Conservation (phyloP, 1,284 basidiomycete species). For the Puccinia coronata region DNA sequence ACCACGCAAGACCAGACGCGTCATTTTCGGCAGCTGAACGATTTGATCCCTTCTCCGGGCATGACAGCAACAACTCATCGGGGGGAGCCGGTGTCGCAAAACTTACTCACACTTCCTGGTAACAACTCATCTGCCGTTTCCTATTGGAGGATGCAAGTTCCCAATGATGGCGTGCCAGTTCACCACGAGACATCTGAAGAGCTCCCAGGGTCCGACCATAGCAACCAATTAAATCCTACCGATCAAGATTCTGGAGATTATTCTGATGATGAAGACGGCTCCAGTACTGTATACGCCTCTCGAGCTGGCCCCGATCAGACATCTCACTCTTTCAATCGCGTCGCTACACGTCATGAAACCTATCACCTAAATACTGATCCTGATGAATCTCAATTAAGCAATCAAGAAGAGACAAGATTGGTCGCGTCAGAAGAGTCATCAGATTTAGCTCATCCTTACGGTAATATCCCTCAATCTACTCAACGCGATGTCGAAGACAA, state of each 20-base stretch:
- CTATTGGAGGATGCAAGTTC: not conserved
- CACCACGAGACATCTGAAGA: conserved; percentile 2
- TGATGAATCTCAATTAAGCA: not conserved
- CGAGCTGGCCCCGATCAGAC: not conserved
- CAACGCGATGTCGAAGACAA: not conserved
- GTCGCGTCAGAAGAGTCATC: not conserved
- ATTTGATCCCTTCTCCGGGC: not conserved
- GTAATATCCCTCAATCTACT: not conserved
- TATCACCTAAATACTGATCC: not conserved
- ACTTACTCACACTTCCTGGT: not conserved
- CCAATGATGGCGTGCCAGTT: not conserved
- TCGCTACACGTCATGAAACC: not conserved
- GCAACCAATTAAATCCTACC: not conserved
- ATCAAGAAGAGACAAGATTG: not conserved
- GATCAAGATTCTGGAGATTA: not conserved
- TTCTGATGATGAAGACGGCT: conserved; percentile 7
- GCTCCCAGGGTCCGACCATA: not conserved
- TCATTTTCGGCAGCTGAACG: not conserved
- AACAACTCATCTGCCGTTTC: not conserved
- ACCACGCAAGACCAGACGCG: conserved; percentile 2
- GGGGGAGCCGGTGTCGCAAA: no score
- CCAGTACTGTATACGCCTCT: conserved; percentile 7
- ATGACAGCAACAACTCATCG: not conserved
- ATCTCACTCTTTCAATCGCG: not conserved
- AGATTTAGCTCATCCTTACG: not conserved